Evolutionary conservation across 805 yeast genomes (phyloP), one percentile per base, ranked within the genome.

Genomic region (Wickerhamiella slavikovae): DNA sequence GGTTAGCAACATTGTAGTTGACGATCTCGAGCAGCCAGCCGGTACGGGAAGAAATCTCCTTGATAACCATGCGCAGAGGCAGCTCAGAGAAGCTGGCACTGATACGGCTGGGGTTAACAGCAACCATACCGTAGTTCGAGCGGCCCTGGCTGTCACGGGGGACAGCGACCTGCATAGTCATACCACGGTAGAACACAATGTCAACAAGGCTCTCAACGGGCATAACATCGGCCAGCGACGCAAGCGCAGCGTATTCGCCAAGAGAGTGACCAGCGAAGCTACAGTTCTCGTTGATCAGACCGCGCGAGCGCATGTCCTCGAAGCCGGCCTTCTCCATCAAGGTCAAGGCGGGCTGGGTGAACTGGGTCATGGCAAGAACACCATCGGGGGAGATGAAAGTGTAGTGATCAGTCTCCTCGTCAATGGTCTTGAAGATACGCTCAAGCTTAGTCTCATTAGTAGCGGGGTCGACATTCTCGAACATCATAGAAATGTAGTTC

Each of bases 121-220:
- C 99, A 62, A 80, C 69, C 99, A 89, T 89, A 65, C 96, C 96
- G 50, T 89, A 89, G 64, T 89, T 89, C 35, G 98, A 89, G 60
- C 96, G 76, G 29, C 99, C 99, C 29, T 58, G 52, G 32, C 71
- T 68, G 57, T 89, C 99, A 62, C 99, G 76, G 52, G 96, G 96
- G 41, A 89, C 99, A 28, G 98, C 98, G 41, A 89, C 98, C 64
- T 89, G 98, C 99, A 89, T 89, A 29, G 99, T 91, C 96, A 89
- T 89, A 68, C 99, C 99, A 65, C 99, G 75, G 68, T 89, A 91
- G 68, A 89, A 89, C 31, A 85, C 96, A 54, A 85, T 92, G 55
- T 85, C 96, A 38, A 85, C 95, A 43, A 85, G 65, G 4, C 92
- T 76, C 61, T 89, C 98, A 45, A 89, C 82, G 28, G 96, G 93